Base-by-base conservation (phyloP, 1,284 basidiomycete genomes). In the Phlebopus sp. region DNA sequence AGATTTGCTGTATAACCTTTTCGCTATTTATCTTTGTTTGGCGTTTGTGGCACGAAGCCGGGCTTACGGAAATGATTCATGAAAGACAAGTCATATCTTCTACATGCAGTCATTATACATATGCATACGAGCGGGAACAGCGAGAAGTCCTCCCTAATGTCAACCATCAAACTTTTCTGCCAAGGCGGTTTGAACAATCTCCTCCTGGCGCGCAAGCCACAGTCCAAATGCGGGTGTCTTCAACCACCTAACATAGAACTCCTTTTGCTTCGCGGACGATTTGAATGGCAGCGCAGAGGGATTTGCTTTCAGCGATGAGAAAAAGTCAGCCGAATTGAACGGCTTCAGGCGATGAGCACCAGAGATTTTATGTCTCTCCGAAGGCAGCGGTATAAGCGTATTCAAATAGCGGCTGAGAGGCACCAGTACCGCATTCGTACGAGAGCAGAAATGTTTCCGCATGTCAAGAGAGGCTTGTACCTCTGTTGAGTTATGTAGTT, bases 341-440 rank as follows among this genome's bases (percentile, higher is more conserved):
- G 90, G 81, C 56, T 85, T 87, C 50, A 93, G 71, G 14, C 78
- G 74, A 35, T 70, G 69, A 7, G 53, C 41, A 2, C 38, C 49
- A 34, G 25, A 32, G 13, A 55, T 51, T 9, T 47, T 42, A 7
- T 13, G 49, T 37, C 78, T 67, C 54, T 82, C 79, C 2, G 70
- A 63, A 2, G 81, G 82, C 13, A 81, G 75, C 21, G 92, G 92
- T 58, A 95, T 90, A 46, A 95, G 79, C 0, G 89, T 91, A 53
- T 93, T 90, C 41, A 98, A 84, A 73, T 98, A 98, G 52, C 95
- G 84, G 59, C 95, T 89, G 3, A 99, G 76, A 0, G 96, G 96
- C 1, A 92, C 84, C n/a, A 98, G 80, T 50, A 98, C 78, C 34
- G 87, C 84, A 23, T 89, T 91, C 0, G 96, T 95, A 19, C 96